These are phyloP conservation scores for Terfezia boudieri DNA, from an alignment of 495 filamentous ascomycete genomes.

Conservation along the genomic window DNA sequence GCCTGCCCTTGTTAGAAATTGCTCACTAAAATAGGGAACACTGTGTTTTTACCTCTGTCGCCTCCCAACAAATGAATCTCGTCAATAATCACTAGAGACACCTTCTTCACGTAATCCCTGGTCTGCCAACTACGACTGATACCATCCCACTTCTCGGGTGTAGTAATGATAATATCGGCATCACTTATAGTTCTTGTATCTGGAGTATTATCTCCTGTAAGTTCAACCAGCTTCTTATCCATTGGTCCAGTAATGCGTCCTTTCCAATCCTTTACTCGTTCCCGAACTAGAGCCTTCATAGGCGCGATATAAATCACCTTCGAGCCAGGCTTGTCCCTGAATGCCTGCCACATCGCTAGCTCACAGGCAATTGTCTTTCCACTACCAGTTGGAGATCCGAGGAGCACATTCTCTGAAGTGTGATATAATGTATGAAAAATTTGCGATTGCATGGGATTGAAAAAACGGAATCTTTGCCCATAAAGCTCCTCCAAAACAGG, in stretches of 20 bases:
- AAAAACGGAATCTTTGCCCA: conserved; percentile 67
- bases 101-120: conserved; percentile 81
- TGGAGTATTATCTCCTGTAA: conserved; percentile 96
- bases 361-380: conserved; percentile 94
- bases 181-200: conserved; percentile 85
- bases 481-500: conserved; percentile 73
- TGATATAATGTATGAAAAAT: conserved; percentile 92
- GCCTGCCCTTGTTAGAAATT: conserved; percentile 13
- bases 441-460: conserved; percentile 99
- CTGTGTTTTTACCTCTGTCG: conserved; percentile 35
- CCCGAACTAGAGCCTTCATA: conserved; percentile 95
- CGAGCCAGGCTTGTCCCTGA: conserved; percentile 80
- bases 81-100: conserved; percentile 92
- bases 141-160: conserved; percentile 98
- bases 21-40: no score
- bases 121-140: conserved; percentile 97
- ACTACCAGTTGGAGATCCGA: conserved; percentile 92
- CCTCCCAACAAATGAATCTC: conserved; percentile 94
- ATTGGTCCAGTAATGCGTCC: conserved; percentile 61
- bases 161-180: conserved; percentile 96
- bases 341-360: conserved; percentile 99
- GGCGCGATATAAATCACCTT: conserved; percentile 99
- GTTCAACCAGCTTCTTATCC: conserved; percentile 77
- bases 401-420: conserved; percentile 68
- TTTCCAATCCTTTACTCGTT: conserved; percentile 90